phyloP scores from a whole-genome alignment of 192 early-diverging fungal species.

The Linnemannia elongata region DNA sequence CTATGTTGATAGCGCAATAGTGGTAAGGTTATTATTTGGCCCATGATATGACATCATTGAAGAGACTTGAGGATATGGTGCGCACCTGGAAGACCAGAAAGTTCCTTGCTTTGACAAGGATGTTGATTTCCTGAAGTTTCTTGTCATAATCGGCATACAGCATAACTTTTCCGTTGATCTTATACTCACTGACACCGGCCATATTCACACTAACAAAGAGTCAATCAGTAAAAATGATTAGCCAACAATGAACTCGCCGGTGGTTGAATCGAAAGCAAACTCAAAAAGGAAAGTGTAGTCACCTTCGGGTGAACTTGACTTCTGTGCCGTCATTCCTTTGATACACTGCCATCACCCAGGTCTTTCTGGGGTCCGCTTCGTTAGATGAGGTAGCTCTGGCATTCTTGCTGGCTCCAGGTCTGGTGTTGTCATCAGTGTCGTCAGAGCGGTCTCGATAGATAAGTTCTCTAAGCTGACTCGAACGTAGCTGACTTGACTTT shows the following conservation, averaged over 20 bases:
- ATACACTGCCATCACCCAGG: conserved; percentile 90
- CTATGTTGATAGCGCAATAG: conserved; percentile 10
- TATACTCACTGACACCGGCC: conserved; percentile 88
- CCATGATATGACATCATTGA: not conserved
- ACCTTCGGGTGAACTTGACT: conserved; percentile 82
- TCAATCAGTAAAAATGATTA: not conserved
- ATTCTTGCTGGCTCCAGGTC: conserved; percentile 47
- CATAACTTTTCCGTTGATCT: conserved; percentile 83
- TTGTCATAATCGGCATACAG: conserved; percentile 82
- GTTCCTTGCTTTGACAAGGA: conserved; percentile 95
- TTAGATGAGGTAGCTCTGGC: conserved; percentile 16
- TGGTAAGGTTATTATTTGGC: not conserved
- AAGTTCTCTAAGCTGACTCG: conserved; percentile 88
- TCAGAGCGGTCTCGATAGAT: conserved; percentile 84
- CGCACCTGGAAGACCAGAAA: conserved; percentile 95
- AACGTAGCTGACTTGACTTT: conserved; percentile 92
- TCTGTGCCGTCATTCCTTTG: conserved; percentile 73
- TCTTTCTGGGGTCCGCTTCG: conserved; percentile 61
- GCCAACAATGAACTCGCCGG: not conserved
- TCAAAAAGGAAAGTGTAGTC: not conserved
- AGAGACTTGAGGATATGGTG: conserved; percentile 28
- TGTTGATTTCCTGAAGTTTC: conserved; percentile 87
- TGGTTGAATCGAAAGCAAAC: not conserved
- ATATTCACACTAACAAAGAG: conserved; percentile 61
- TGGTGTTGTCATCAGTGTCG: conserved; percentile 59